A percentile compares a stretch with the other conserved stretches of the same genome.
These are phyloP conservation scores for Lachancea dasiensis DNA, from an alignment of 805 yeast species.

Conservation along the genomic window DNA sequence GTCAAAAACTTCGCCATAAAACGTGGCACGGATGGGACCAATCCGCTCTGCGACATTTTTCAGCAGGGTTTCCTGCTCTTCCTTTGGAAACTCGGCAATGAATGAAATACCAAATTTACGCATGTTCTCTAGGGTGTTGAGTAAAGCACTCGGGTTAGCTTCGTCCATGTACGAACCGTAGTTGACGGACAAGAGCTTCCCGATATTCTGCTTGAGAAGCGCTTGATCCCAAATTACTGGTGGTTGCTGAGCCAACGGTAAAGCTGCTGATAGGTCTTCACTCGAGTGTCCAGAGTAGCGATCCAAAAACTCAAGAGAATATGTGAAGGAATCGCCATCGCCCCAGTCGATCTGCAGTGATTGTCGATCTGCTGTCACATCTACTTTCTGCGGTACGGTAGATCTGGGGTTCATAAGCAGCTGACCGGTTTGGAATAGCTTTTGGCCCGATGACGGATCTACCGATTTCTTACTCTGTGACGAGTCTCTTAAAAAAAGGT, in stretches of 20 bases:
- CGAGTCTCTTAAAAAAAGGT: slow-evolving; percentile 60
- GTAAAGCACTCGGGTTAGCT: slow-evolving; percentile 31
- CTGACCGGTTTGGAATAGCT: slow-evolving; percentile 56
- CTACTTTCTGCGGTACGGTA: slow-evolving; percentile 35
- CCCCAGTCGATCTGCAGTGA: slow-evolving; percentile 42
- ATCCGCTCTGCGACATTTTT: slow-evolving; percentile 46
- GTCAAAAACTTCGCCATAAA: slow-evolving; percentile 67
- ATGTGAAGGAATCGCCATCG: slow-evolving; percentile 41
- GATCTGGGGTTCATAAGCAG: slow-evolving; percentile 28
- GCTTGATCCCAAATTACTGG: slow-evolving; percentile 39
- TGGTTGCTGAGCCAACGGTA: neutral
- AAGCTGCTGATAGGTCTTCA: neutral
- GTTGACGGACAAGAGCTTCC: slow-evolving; percentile 27
- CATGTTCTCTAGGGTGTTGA: slow-evolving; percentile 39
- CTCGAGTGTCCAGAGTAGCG: slow-evolving; percentile 35
- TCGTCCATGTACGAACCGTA: slow-evolving; percentile 38
- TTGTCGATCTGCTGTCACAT: slow-evolving; percentile 29
- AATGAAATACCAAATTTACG: slow-evolving; percentile 53
- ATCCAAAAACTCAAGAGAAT: slow-evolving; percentile 42
- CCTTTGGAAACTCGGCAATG: slow-evolving; percentile 48
- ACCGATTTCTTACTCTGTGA: slow-evolving; percentile 45
- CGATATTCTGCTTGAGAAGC: slow-evolving; percentile 18
- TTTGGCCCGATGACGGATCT: slow-evolving; percentile 54
- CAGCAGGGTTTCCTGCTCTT: slow-evolving; percentile 32
- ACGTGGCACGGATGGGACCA: slow-evolving; percentile 65